Conservation (phyloP, 257 asterid species). For the Solanum pennellii region DNA sequence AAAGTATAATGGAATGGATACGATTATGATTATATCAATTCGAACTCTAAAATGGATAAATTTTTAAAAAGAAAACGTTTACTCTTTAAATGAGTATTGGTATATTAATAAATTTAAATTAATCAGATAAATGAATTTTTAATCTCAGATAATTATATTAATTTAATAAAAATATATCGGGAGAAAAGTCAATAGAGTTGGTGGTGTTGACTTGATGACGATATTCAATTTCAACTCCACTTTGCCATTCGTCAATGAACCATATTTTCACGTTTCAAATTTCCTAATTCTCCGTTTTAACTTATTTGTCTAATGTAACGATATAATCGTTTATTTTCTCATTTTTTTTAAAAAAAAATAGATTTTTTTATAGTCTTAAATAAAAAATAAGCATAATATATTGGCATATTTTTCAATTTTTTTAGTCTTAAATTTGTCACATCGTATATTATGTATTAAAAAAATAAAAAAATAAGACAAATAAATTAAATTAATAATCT, state of each 20-base stretch:
- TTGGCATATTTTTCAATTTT: fast-evolving
- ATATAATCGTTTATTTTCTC: too few species aligned
- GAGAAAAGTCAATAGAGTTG: neutral
- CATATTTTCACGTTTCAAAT: neutral
- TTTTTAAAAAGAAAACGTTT: neutral
- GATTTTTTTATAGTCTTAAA: neutral
- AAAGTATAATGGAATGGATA: neutral
- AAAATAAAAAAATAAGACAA: too few species aligned
- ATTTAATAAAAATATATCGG: neutral
- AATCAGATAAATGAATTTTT: neutral
- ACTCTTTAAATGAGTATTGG: neutral
- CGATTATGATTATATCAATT: neutral
- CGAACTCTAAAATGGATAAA: neutral
- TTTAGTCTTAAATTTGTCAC: neutral
- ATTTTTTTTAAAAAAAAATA: neutral
- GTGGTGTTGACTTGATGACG: neutral
- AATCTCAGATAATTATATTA: neutral
- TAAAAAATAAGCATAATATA: neutral
- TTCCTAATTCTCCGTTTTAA: neutral
- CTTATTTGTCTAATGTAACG: neutral
- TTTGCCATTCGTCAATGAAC: constrained; percentile 1
- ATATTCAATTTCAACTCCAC: neutral
- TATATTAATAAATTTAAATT: neutral
- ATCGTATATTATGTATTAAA: too few species aligned
- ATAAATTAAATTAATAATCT: too few species aligned